Evolutionary conservation across 2,329 filamentous ascomycete species (phyloP).

Genomic region (Huntiella savannae): DNA sequence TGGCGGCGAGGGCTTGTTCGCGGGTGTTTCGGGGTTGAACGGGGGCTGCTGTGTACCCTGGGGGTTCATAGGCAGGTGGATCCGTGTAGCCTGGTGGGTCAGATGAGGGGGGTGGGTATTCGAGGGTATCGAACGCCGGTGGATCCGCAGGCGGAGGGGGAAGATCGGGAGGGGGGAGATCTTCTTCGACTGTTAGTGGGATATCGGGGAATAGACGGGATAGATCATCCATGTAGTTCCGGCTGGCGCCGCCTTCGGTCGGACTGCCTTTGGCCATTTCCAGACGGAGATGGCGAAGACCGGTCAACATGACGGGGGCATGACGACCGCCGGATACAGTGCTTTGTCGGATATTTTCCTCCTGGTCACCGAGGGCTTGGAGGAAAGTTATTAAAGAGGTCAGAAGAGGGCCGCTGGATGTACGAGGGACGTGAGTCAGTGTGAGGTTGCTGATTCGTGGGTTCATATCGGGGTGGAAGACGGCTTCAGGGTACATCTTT

Average conservation of each 20-base stretch:
- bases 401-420: slow-evolving; percentile 31
- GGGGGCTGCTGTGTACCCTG: neutral
- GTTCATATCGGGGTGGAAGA: slow-evolving; percentile 36
- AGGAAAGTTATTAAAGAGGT: slow-evolving; percentile 30
- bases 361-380: slow-evolving; percentile 27
- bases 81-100: slow-evolving; percentile 11
- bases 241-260: slow-evolving; percentile 14
- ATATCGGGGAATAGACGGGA: slow-evolving; percentile 14
- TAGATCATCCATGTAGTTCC: slow-evolving; percentile 20
- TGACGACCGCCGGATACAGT: slow-evolving; percentile 16
- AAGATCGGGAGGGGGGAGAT: neutral
- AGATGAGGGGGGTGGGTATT: slow-evolving; percentile 13
- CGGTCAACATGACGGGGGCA: slow-evolving; percentile 26
- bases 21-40: neutral
- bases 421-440: slow-evolving; percentile 34
- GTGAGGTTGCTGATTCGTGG: slow-evolving; percentile 33
- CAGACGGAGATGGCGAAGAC: slow-evolving; percentile 33
- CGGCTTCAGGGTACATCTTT: slow-evolving; percentile 25
- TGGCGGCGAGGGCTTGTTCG: slow-evolving; percentile 6
- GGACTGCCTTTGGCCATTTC: slow-evolving; percentile 31
- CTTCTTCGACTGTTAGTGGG: neutral
- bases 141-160: neutral
- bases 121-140: slow-evolving; percentile 27
- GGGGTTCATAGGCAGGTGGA: slow-evolving; percentile 5
- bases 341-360: slow-evolving; percentile 23